These are phyloP conservation scores for Juglanconis sp. DNA, from an alignment of 2,329 filamentous ascomycete species.

Conservation along the genomic window DNA sequence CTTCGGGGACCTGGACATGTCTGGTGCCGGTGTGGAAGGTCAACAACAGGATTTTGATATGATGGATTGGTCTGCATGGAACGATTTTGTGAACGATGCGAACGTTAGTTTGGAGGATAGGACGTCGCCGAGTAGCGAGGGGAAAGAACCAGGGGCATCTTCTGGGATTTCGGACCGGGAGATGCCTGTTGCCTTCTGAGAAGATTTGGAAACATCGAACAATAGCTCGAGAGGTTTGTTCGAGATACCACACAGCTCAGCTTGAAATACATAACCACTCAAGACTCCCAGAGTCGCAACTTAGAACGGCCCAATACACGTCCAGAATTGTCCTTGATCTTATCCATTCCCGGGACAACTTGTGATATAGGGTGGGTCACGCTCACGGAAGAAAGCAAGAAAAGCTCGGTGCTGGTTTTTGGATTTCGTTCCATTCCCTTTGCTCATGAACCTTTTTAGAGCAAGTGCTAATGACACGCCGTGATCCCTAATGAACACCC, in stretches of 20 bases:
- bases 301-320: too few species aligned
- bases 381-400: background rate
- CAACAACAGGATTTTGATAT: conserved; percentile 25
- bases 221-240: background rate
- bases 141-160: background rate
- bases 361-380: too few species aligned
- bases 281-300: too few species aligned
- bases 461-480: conserved; percentile 57
- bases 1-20: conserved; percentile 6
- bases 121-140: conserved; percentile 13
- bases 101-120: conserved; percentile 9
- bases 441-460: conserved; percentile 31
- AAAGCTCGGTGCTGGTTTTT: conserved; percentile 24
- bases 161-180: background rate
- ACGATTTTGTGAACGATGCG: conserved; percentile 42
- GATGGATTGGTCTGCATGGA: conserved; percentile 40
- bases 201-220: too few species aligned
- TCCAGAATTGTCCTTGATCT: too few species aligned
- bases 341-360: too few species aligned
- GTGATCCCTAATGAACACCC: conserved; percentile 61
- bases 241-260: background rate
- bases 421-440: conserved; percentile 42
- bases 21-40: conserved; percentile 15
- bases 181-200: background rate
- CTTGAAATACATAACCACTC: background rate